Base-by-base conservation (phyloP, 345 rosid species). In the Orychophragmus violaceus region DNA sequence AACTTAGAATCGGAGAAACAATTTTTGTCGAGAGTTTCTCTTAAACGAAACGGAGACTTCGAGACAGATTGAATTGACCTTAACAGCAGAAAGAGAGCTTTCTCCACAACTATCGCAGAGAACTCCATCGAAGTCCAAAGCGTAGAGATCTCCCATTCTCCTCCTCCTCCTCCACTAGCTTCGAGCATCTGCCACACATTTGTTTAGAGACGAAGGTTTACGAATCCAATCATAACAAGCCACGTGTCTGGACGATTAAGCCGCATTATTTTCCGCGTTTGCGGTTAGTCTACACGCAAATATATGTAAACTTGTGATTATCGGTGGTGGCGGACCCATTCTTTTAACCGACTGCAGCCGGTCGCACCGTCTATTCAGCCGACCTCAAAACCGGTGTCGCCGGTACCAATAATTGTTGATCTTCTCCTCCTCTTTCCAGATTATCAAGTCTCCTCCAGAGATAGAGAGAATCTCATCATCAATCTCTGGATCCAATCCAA, bases 91-190 rank as follows among this genome's bases (percentile, higher is more conserved):
- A 51, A 89, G 83, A 24, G 98, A 85, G 82, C 96, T 93, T 72
- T 90, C 98, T 21, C 97, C 97, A 48, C 97, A 93, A 64, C 96
- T 87, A 68, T 41, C 46, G 64, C 97, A 93, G 70, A 93, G 77
- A 73, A 93, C 91, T 69, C 98, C 97, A 45, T 93, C 98, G 78
- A 93, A 90, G 78, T 93, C 97, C 84, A 93, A 78, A 66, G 97
- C 97, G 60, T 89, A 93, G 18, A 93, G 79, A 73, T 89, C 91
- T 64, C 85, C 87, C 84, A 83, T 79, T 77, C 44, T 62, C 18
- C 11, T 50, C 17, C 63, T 41, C 41, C 37, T 37, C 33, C 36
- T 37, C 54, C 41, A 39, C 66, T 27, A 17, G 58, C 25, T 64
- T 71, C 59, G 46, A 63, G 9, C 64, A 44, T 29, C 63, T 5